phyloP scores from a whole-genome alignment of 2,329 filamentous ascomycete species.

The Xylaria sp. region DNA sequence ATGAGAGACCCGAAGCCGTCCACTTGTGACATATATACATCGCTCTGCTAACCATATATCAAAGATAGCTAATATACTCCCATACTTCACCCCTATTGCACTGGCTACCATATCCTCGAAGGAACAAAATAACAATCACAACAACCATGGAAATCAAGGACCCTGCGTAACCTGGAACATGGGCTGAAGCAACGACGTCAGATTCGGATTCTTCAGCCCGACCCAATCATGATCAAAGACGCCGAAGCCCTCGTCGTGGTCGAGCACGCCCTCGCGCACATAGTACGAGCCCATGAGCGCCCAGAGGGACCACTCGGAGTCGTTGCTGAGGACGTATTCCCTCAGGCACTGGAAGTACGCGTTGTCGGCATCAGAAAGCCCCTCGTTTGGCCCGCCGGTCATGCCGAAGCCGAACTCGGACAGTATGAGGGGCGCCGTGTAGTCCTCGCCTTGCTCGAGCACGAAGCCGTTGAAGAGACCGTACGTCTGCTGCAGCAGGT shows the following conservation, averaged over 20 bases:
- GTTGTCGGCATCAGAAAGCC: constrained; percentile 57
- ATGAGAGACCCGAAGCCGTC: background rate
- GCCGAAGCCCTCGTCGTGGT: constrained; percentile 66
- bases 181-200: constrained; percentile 46
- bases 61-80: background rate
- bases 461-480: constrained; percentile 64
- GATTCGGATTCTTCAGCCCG: constrained; percentile 53
- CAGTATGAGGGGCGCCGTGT: constrained; percentile 66
- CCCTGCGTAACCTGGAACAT: constrained; percentile 57
- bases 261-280: constrained; percentile 60
- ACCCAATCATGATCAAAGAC: constrained; percentile 58
- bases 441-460: constrained; percentile 57
- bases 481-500: constrained; percentile 55
- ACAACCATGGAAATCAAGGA: constrained; percentile 44
- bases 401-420: constrained; percentile 69
- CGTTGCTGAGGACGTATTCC: constrained; percentile 64
- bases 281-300: constrained; percentile 69
- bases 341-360: constrained; percentile 64
- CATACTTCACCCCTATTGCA: too few species aligned
- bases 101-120: background rate
- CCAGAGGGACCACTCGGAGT: constrained; percentile 71
- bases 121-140: too few species aligned
- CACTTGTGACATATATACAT: constrained; percentile 5
- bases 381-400: constrained; percentile 55
- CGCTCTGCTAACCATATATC: background rate